These are phyloP conservation scores for Termitomyces sp. DNA, from an alignment of 768 basidiomycete genomes.

Conservation along the genomic window DNA sequence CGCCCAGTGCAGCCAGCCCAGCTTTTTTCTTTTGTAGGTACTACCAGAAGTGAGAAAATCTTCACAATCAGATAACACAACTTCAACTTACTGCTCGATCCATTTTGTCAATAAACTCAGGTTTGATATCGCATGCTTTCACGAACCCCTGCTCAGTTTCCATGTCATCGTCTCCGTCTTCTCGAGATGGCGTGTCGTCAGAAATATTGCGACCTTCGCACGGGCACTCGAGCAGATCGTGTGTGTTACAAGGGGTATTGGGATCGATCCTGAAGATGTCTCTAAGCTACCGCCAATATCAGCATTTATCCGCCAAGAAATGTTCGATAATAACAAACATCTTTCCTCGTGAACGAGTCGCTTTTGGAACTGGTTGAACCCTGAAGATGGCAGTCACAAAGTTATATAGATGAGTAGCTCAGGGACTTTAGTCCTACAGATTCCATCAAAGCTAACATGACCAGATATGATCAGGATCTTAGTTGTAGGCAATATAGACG, in stretches of 20 bases:
- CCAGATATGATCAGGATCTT: background rate
- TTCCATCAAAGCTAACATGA: constrained; percentile 62
- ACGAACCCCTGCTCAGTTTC: constrained; percentile 51
- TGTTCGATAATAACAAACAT: constrained; percentile 47
- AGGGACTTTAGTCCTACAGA: no score
- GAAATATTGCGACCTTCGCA: constrained; percentile 40
- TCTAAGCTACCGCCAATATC: constrained; percentile 55
- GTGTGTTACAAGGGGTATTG: constrained; percentile 82
- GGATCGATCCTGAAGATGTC: constrained; percentile 90
- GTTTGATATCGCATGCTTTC: constrained; percentile 58
- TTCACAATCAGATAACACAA: background rate
- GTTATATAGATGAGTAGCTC: background rate
- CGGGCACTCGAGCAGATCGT: constrained; percentile 83
- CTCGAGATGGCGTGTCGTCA: constrained; percentile 21
- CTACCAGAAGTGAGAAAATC: constrained; percentile 31
- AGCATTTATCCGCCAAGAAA: background rate
- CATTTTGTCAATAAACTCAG: constrained; percentile 37
- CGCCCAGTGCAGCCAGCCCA: constrained; percentile 66
- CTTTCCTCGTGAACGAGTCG: constrained; percentile 84
- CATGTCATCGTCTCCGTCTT: constrained; percentile 18
- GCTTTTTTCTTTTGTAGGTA: constrained; percentile 65
- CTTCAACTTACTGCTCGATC: constrained; percentile 48
- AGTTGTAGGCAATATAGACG: background rate
- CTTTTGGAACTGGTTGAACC: constrained; percentile 51
- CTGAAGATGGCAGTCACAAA: constrained; percentile 18